phyloP scores from a whole-genome alignment of 306 rosid species.

The Medicago ruthenica region DNA sequence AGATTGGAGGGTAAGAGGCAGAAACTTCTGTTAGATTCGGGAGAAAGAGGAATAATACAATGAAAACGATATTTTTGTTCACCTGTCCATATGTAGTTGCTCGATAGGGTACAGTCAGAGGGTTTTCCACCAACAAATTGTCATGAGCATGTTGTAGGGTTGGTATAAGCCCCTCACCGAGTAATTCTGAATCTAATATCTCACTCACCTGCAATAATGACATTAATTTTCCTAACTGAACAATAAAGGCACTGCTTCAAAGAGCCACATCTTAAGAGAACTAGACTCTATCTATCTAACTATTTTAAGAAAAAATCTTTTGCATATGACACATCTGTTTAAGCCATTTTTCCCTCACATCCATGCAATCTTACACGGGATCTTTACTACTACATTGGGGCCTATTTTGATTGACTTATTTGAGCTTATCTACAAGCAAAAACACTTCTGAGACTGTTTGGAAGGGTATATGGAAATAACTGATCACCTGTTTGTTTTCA shows the following conservation, averaged over 20 bases:
- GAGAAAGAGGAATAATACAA: background rate
- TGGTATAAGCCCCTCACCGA: conserved; percentile 98
- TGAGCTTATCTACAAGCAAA: background rate
- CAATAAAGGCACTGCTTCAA: background rate
- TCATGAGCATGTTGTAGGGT: conserved; percentile 91
- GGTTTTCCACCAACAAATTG: conserved; percentile 70
- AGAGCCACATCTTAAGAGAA: conserved; percentile 19
- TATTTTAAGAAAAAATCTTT: background rate
- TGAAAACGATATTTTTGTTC: conserved; percentile 26
- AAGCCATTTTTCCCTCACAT: background rate
- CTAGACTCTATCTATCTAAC: background rate
- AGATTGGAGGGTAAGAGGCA: background rate
- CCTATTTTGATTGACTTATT: background rate
- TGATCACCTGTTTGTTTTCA: background rate
- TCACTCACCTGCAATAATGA: conserved; percentile 77
- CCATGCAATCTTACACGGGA: background rate
- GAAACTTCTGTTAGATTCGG: conserved; percentile 30
- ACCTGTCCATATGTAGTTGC: conserved; percentile 90
- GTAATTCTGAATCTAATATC: conserved; percentile 87
- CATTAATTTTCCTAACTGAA: background rate
- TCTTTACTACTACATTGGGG: background rate
- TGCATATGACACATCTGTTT: background rate
- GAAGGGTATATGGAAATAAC: background rate
- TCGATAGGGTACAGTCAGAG: conserved; percentile 75
- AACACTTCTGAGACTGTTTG: background rate